Conservation (phyloP, 768 basidiomycete genomes). For the Mycena galericulata region DNA sequence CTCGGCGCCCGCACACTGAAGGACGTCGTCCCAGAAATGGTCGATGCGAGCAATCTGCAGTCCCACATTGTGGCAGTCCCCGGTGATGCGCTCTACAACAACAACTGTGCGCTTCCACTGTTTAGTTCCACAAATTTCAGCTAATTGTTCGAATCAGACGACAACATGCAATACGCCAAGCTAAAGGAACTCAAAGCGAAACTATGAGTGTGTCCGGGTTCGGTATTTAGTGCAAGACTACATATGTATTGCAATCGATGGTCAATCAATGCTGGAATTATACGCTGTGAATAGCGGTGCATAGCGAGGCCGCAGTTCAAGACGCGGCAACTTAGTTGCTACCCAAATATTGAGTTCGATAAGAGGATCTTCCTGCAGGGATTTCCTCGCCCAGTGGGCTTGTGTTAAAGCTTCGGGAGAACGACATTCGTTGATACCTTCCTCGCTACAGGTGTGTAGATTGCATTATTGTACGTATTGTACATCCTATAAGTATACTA, state of each 20-base stretch:
- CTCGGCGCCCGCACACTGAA: conserved; percentile 85
- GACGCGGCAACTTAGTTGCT: too few species aligned
- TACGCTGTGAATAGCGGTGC: too few species aligned
- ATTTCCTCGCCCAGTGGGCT: too few species aligned
- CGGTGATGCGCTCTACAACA: conserved; percentile 77
- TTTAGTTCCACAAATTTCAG: conserved; percentile 5
- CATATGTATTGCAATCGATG: too few species aligned
- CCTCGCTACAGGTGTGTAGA: conserved; percentile 4
- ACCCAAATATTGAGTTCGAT: too few species aligned
- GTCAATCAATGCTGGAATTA: too few species aligned
- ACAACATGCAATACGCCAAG: conserved; percentile 56
- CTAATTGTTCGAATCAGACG: conserved; percentile 46
- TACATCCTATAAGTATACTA: conserved; percentile 11
- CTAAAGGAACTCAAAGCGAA: conserved; percentile 54
- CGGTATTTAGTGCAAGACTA: too few species aligned
- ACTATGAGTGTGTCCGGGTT: conserved; percentile 43
- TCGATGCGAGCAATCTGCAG: conserved; percentile 80
- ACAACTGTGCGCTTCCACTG: conserved; percentile 74
- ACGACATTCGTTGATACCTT: too few species aligned
- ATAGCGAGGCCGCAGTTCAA: too few species aligned
- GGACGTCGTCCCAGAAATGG: conserved; percentile 90
- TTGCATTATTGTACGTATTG: conserved; percentile 19
- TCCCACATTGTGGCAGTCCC: conserved; percentile 78
- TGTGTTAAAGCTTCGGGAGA: too few species aligned
- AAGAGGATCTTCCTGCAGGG: too few species aligned